A percentile compares a stretch with the other conserved stretches of the same genome.
These are phyloP conservation scores for Neurospora sp. DNA, from an alignment of 2,329 filamentous ascomycete genomes.

Conservation along the genomic window DNA sequence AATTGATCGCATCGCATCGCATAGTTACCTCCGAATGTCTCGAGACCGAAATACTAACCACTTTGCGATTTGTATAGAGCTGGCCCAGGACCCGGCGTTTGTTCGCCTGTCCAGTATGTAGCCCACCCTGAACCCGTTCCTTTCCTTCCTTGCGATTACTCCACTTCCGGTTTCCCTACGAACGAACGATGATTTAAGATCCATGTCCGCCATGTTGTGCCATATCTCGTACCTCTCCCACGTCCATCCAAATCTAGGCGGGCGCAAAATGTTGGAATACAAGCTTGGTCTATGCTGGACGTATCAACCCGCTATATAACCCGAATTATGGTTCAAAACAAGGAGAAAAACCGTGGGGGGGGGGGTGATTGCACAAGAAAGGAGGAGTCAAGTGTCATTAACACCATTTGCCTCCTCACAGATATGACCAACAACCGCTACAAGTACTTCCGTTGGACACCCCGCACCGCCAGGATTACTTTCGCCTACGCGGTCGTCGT, in stretches of 20 bases:
- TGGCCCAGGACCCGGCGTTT: slow-evolving; percentile 38
- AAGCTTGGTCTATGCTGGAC: background rate
- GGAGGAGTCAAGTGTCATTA: background rate
- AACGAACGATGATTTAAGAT: background rate
- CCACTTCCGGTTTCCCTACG: background rate
- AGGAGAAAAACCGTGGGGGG: background rate
- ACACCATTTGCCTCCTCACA: slow-evolving; percentile 26
- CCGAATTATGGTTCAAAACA: background rate
- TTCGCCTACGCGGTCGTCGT: slow-evolving; percentile 68
- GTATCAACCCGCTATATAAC: background rate
- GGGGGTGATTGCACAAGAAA: background rate
- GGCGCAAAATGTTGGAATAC: background rate
- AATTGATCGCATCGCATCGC: background rate
- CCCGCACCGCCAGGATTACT: slow-evolving; percentile 68
- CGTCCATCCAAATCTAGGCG: background rate
- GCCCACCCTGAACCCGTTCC: background rate
- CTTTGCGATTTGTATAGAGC: slow-evolving; percentile 23
- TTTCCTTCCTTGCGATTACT: background rate
- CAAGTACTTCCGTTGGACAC: slow-evolving; percentile 94
- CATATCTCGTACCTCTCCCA: background rate
- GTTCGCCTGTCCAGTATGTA: slow-evolving; percentile 36
- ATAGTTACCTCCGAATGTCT: background rate
- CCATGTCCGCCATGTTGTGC: background rate
- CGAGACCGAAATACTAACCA: slow-evolving; percentile 19
- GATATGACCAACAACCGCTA: slow-evolving; percentile 78